phyloP scores from a whole-genome alignment of 2,329 filamentous ascomycete species.

The Boeremia lycopersici region DNA sequence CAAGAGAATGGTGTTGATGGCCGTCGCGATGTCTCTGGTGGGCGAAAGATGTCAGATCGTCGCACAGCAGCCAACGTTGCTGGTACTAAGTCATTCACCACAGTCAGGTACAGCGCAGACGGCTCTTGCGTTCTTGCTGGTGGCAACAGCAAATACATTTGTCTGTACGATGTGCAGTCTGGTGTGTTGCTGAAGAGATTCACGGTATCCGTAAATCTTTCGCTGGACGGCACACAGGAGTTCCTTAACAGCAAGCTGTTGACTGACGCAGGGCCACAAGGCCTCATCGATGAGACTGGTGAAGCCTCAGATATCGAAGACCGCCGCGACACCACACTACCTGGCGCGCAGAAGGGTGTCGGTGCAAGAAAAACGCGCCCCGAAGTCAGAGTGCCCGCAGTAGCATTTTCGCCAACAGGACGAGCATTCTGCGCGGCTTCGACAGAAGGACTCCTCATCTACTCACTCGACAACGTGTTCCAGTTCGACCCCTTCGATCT shows the following conservation, averaged over 20 bases:
- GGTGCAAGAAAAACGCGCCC: constrained; percentile 78
- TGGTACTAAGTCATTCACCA: constrained; percentile 87
- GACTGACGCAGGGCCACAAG: constrained; percentile 86
- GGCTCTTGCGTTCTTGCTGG: constrained; percentile 88
- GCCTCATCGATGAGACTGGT: constrained; percentile 83
- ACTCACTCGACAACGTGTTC: constrained; percentile 82
- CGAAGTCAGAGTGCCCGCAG: constrained; percentile 81
- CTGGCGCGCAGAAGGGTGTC: constrained; percentile 87
- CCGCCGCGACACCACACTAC: constrained; percentile 76
- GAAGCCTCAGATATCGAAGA: constrained; percentile 90
- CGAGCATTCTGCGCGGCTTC: constrained; percentile 92
- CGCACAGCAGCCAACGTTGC: constrained; percentile 88
- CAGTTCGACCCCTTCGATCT: constrained; percentile 97
- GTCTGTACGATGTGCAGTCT: constrained; percentile 91
- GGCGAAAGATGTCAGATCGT: constrained; percentile 84
- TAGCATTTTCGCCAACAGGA: constrained; percentile 88
- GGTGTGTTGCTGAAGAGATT: constrained; percentile 93
- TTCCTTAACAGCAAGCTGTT: constrained; percentile 92
- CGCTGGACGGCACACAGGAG: constrained; percentile 92
- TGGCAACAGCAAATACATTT: constrained; percentile 98
- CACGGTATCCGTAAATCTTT: constrained; percentile 94
- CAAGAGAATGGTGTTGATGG: constrained; percentile 88
- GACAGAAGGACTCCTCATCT: constrained; percentile 91
- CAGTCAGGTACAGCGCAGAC: constrained; percentile 89
- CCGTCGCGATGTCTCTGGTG: constrained; percentile 88